A percentile compares a stretch with the other conserved stretches of the same genome.
phyloP scores from a whole-genome alignment of 163 green algal genomes.

The Coccomyxa subellipsoidea region DNA sequence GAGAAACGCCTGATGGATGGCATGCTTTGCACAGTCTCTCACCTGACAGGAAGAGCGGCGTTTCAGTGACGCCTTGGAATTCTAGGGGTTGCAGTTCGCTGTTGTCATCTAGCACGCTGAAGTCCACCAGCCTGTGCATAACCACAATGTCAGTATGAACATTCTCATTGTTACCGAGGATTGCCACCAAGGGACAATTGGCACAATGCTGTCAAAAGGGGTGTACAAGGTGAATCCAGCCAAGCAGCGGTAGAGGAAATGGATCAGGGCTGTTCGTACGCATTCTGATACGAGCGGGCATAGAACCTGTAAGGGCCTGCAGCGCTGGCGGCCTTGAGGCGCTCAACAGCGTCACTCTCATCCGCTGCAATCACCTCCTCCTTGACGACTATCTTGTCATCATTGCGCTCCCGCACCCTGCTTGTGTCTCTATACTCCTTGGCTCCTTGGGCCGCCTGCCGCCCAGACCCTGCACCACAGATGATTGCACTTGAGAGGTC shows the following conservation, averaged over 20 bases:
- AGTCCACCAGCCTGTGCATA: conserved; percentile 31
- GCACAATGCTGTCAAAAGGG: not conserved
- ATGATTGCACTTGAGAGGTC: not conserved
- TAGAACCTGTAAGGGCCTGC: not conserved
- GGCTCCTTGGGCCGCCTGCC: not conserved
- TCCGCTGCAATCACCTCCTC: not conserved
- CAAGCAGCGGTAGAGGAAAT: not conserved
- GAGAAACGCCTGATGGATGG: not conserved
- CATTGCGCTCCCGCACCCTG: not conserved
- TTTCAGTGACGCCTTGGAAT: conserved; percentile 23
- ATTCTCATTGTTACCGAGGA: not conserved
- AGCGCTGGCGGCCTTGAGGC: not conserved
- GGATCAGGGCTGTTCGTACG: not conserved
- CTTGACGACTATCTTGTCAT: not conserved
- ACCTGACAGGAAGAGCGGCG: conserved; percentile 48
- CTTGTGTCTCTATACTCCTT: not conserved
- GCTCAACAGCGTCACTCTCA: not conserved
- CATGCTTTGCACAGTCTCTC: not conserved
- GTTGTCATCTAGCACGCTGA: conserved; percentile 25
- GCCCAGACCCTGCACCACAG: not conserved
- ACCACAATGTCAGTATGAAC: not conserved
- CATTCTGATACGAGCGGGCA: not conserved
- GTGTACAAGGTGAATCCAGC: not conserved
- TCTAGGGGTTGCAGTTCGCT: conserved; percentile 48
- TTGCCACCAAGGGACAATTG: not conserved